phyloP scores from a whole-genome alignment of 305 asterid genomes.

The Fraxinus angustifolia region DNA sequence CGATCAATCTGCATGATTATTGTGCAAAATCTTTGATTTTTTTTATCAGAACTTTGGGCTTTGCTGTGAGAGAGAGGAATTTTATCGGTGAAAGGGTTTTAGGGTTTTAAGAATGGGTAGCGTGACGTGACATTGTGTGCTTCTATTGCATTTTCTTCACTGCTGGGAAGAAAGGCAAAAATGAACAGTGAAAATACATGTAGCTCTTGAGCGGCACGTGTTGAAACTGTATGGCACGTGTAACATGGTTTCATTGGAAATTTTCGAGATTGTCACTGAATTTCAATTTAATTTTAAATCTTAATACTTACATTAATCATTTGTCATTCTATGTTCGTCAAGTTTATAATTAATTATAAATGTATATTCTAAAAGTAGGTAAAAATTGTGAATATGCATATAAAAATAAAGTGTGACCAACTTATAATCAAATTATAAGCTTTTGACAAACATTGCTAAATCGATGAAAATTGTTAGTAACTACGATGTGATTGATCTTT shows the following conservation, averaged over 20 bases:
- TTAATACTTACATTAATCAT: background rate
- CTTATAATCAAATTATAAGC: no score
- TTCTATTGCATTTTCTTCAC: background rate
- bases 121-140: background rate
- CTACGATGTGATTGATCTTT: no score
- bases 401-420: background rate
- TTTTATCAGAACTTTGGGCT: background rate
- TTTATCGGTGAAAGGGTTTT: slow-evolving; percentile 16
- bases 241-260: background rate
- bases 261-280: background rate
- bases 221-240: background rate
- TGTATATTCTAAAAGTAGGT: no score
- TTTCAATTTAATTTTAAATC: no score
- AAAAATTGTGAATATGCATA: background rate
- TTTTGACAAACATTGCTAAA: background rate
- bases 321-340: no score
- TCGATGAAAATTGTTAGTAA: background rate
- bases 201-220: background rate
- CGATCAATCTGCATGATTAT: slow-evolving; percentile 60
- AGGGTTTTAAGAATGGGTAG: slow-evolving; percentile 12
- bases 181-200: background rate
- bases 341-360: no score
- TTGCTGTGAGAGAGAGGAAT: background rate
- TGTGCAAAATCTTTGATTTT: background rate
- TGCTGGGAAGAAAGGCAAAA: background rate